These are phyloP conservation scores for Eucalyptus decipiens DNA, from an alignment of 345 rosid species.

Conservation along the genomic window DNA sequence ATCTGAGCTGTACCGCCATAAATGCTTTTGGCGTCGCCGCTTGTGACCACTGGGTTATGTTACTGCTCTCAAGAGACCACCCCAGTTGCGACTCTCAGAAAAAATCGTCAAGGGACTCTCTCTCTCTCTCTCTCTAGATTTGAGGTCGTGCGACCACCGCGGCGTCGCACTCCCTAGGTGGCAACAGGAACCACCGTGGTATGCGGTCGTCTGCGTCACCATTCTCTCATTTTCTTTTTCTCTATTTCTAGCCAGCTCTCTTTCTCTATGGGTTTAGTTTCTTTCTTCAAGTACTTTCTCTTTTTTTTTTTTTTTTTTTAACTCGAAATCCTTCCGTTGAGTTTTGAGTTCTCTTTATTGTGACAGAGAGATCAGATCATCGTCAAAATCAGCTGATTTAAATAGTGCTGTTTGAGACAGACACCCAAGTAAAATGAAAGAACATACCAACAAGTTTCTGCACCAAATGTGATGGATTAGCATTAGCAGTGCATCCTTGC, in stretches of 20 bases:
- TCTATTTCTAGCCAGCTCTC: background rate
- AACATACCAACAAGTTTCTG: background rate
- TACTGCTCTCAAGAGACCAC: too few species aligned
- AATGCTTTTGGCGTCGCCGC: too few species aligned
- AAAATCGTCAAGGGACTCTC: background rate
- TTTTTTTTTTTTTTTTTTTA: too few species aligned
- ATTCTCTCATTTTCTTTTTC: background rate
- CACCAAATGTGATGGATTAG: background rate
- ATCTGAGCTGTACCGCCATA: too few species aligned
- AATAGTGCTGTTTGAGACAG: background rate
- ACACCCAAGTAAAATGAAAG: background rate
- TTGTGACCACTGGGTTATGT: background rate
- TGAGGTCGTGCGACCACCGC: background rate
- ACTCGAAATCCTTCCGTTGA: background rate
- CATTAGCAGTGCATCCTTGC: background rate
- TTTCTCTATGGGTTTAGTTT: background rate
- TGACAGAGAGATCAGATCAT: background rate
- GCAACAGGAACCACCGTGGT: background rate
- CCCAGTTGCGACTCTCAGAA: too few species aligned
- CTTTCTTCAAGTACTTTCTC: background rate
- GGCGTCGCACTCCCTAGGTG: background rate
- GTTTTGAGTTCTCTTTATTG: background rate
- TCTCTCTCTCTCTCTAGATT: background rate
- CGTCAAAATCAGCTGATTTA: background rate
- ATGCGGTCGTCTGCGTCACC: background rate